Evolutionary conservation across 2,329 filamentous ascomycete species (phyloP).

Genomic region (Fusarium verticillioides): DNA sequence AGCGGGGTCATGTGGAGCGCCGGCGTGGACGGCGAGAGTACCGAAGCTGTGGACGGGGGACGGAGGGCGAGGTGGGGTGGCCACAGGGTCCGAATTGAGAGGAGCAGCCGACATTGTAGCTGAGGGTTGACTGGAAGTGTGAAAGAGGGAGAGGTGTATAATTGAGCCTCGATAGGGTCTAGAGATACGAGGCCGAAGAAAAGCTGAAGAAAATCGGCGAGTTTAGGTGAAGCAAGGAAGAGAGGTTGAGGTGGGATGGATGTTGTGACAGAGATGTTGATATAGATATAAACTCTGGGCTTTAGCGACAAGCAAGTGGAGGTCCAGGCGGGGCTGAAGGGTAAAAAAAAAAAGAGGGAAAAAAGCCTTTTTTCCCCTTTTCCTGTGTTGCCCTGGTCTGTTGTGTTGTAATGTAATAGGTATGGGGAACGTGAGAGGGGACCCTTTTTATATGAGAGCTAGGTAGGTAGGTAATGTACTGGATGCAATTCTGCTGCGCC

Average conservation of each 20-base stretch:
- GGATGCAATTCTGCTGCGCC: slow-evolving; percentile 23
- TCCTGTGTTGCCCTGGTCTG: slow-evolving; percentile 8
- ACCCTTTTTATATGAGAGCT: slow-evolving; percentile 40
- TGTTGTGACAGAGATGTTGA: slow-evolving; percentile 27
- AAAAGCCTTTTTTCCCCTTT: slow-evolving; percentile 23
- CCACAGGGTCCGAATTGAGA: slow-evolving; percentile 63
- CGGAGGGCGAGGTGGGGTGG: slow-evolving; percentile 77
- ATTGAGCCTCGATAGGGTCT: background rate
- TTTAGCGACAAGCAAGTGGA: slow-evolving; percentile 25
- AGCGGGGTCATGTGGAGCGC: slow-evolving; percentile 86
- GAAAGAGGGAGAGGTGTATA: background rate
- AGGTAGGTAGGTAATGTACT: background rate
- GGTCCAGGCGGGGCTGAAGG: slow-evolving; percentile 27
- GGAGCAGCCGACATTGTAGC: slow-evolving; percentile 40
- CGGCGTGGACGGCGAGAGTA: slow-evolving; percentile 94
- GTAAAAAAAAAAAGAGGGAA: slow-evolving; percentile 15
- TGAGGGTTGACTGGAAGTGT: background rate
- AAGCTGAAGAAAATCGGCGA: background rate
- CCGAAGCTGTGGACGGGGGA: slow-evolving; percentile 86
- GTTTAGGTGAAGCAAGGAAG: slow-evolving; percentile 2
- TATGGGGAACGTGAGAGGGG: slow-evolving; percentile 15
- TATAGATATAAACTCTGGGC: slow-evolving; percentile 30
- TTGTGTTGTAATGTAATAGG: slow-evolving; percentile 16
- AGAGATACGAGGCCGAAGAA: background rate
- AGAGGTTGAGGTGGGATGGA: background rate